A percentile compares a stretch with the other conserved stretches of the same genome.
Evolutionary conservation across 805 yeast species (phyloP).

Genomic region (Phaffomyces thermotolerans): DNA sequence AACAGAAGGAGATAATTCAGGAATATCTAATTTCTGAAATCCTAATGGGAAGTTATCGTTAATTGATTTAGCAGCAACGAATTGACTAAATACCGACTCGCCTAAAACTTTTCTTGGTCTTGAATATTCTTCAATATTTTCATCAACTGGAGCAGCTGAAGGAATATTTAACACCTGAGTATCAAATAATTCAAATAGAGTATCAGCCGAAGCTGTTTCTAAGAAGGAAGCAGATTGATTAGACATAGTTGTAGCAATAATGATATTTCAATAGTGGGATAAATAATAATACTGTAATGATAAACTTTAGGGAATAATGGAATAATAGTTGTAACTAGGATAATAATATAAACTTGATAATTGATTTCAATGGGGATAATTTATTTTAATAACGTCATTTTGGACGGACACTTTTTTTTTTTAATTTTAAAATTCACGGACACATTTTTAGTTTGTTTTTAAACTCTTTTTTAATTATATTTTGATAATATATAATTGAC

Average conservation of each 20-base stretch:
- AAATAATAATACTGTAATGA: not conserved
- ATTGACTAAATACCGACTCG: slow-evolving; percentile 23
- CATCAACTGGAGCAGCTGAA: slow-evolving; percentile 4
- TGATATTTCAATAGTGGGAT: not conserved
- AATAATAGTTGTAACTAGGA: slow-evolving; percentile 1
- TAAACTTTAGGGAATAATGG: too few species aligned
- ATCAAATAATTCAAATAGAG: slow-evolving; percentile 24
- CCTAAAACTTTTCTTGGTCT: slow-evolving; percentile 24
- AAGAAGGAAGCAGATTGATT: slow-evolving; percentile 4
- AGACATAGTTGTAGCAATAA: slow-evolving; percentile 1
- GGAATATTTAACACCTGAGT: slow-evolving; percentile 12
- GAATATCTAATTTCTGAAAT: slow-evolving; percentile 17
- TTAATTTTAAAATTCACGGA: slow-evolving; percentile 15
- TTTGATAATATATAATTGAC: slow-evolving; percentile 9
- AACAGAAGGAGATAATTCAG: slow-evolving; percentile 22
- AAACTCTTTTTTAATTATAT: slow-evolving; percentile 1
- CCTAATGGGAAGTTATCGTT: slow-evolving; percentile 18
- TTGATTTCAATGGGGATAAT: not conserved
- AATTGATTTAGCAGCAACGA: slow-evolving; percentile 16
- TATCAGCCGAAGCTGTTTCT: slow-evolving; percentile 14
- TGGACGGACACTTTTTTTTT: slow-evolving; percentile 15
- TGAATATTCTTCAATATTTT: slow-evolving; percentile 6
- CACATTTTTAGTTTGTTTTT: slow-evolving; percentile 16
- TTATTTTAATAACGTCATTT: slow-evolving; percentile 18
- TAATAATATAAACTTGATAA: slow-evolving; percentile 2